Conservation (phyloP, 495 filamentous ascomycete species). For the Neurospora africana region DNA sequence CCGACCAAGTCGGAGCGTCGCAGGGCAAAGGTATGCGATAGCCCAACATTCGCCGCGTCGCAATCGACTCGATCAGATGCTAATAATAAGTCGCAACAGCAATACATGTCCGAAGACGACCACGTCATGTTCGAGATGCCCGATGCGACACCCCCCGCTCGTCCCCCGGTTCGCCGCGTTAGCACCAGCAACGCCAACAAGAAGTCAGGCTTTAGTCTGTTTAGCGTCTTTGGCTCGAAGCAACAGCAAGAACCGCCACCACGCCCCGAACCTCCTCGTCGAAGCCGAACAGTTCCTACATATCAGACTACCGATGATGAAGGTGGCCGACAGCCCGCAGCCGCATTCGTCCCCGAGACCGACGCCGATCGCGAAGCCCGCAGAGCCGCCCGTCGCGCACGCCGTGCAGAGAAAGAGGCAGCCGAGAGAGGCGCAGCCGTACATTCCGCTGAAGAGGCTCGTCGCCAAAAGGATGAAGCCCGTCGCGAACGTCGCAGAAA, state of each 20-base stretch:
- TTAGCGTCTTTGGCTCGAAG: conserved; percentile 30
- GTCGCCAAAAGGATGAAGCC: conserved; percentile 33
- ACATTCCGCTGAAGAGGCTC: conserved; percentile 36
- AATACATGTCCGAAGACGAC: conserved; percentile 31
- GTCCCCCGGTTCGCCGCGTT: conserved; percentile 29
- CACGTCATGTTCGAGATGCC: conserved; percentile 28
- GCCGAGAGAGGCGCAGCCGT: conserved; percentile 36
- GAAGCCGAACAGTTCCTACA: conserved; percentile 19
- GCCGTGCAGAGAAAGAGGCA: conserved; percentile 36
- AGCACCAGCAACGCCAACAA: conserved; percentile 32
- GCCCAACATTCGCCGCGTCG: conserved; percentile 7
- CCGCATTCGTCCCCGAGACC: conserved; percentile 11
- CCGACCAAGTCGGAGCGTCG: conserved; percentile 33
- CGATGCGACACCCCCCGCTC: conserved; percentile 20
- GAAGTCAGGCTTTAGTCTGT: conserved; percentile 29
- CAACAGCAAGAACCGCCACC: conserved; percentile 10
- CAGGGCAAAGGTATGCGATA: conserved; percentile 32
- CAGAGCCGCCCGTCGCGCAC: conserved; percentile 41
- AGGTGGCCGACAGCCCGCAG: conserved; percentile 9
- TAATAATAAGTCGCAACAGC: conserved; percentile 20
- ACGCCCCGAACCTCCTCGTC: conserved; percentile 33
- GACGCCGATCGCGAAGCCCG: conserved; percentile 45
- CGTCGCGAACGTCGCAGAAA: conserved; percentile 33
- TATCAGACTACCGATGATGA: conserved; percentile 34
- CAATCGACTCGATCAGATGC: conserved; percentile 6